These are phyloP conservation scores for Microbotryum saponariae DNA, from an alignment of 1,284 basidiomycete genomes.

Conservation along the genomic window DNA sequence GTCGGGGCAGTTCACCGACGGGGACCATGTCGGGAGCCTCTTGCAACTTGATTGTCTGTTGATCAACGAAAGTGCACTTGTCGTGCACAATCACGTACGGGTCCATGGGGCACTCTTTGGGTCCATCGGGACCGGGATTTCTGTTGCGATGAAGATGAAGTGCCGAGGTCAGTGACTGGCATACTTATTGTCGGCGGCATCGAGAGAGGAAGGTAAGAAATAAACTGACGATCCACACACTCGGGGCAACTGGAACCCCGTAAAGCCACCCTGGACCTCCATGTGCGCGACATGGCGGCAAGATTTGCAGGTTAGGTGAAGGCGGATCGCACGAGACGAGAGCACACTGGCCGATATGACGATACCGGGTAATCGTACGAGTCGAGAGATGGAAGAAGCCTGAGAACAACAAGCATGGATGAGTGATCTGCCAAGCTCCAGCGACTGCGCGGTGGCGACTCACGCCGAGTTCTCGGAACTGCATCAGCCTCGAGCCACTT, in stretches of 20 bases:
- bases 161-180: constrained; percentile 29
- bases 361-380: constrained; percentile 95
- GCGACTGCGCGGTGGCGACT: constrained; percentile 22
- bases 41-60: constrained; percentile 93
- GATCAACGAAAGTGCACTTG: constrained; percentile 88
- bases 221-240: constrained; percentile 61
- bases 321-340: constrained; percentile 82
- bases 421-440: background rate
- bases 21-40: constrained; percentile 99
- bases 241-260: constrained; percentile 77
- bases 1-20: constrained; percentile 91
- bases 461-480: constrained; percentile 83
- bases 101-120: constrained; percentile 89
- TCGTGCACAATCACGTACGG: constrained; percentile 95
- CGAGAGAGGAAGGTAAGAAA: background rate
- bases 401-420: constrained; percentile 33
- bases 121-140: constrained; percentile 50
- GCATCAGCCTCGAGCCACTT: constrained; percentile 81
- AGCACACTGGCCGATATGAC: constrained; percentile 95
- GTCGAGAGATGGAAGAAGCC: constrained; percentile 87
- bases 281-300: constrained; percentile 78
- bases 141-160: constrained; percentile 34
- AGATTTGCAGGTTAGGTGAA: constrained; percentile 85
- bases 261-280: constrained; percentile 72
- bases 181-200: background rate